Evolutionary conservation across 176 grass and related monocot genomes (phyloP), one percentile per base, ranked within the genome.

Genomic region (Carex parvula): DNA sequence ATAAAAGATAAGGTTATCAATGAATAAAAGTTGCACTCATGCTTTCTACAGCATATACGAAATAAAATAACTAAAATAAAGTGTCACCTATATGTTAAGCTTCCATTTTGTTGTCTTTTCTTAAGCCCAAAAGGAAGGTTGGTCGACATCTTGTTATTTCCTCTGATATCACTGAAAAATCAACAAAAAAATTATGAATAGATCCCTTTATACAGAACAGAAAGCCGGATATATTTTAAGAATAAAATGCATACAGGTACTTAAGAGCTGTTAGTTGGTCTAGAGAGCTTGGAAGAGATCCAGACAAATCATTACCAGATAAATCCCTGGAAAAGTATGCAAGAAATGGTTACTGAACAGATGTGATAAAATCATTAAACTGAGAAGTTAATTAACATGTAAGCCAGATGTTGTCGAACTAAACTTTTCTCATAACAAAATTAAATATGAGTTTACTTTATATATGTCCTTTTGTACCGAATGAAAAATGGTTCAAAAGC

Each of bases 41-140:
- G n/a, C n/a, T n/a, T n/a, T 50, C 46, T 50, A 12, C 0, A 50
- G 46, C 10, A 50, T 50, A 50, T n/a, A n/a, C n/a, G 6, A 8
- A 24, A 62, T 0, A 8, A 21, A 11, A 61, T 62, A 62, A 21
- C 0, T 22, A 62, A 21, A 12, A 62, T 62, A 15, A 70, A 52
- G 79, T 74, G 32, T 50, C 71, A 92, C 91, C 85, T 93, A 68
- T 88, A 74, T 44, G n/a, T 84, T 2, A 93, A 66, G 4, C 33
- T 66, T 30, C 86, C 86, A 63, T 80, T 58, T 22, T 65, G 56
- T 63, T 86, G 83, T 88, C 56, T 81, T 52, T 83, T 71, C n/a
- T 84, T 83, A 24, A 93, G 91, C 35, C 30, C 81, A 64, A 24
- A 12, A 67, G 86, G 88, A 64, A 93, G 33, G 6, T 86, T 60